A percentile compares a stretch with the other conserved stretches of the same genome.
Evolutionary conservation across 305 asterid genomes (phyloP).

Genomic region (Ajuga reptans): DNA sequence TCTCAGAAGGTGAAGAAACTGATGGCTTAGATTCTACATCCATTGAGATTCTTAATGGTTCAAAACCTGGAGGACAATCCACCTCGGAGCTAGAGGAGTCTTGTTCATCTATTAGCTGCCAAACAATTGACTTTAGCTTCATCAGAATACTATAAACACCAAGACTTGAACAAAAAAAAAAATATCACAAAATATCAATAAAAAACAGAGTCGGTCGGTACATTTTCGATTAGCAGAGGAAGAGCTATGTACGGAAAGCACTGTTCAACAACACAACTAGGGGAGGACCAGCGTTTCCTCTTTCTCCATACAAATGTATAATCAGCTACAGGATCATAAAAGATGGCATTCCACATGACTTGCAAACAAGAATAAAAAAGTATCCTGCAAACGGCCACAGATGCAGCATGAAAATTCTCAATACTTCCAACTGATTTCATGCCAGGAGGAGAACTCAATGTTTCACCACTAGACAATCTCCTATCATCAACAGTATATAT

Average conservation of each 20-base stretch:
- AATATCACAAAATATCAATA: slow-evolving; percentile 17
- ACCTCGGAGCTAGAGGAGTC: slow-evolving; percentile 41
- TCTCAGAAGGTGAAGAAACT: slow-evolving; percentile 30
- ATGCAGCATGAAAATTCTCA: slow-evolving; percentile 61
- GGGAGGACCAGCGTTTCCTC: slow-evolving; percentile 56
- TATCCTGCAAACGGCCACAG: slow-evolving; percentile 40
- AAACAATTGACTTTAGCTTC: slow-evolving; percentile 31
- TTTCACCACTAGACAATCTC: slow-evolving; percentile 28
- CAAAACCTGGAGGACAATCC: slow-evolving; percentile 86
- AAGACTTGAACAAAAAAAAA: slow-evolving; percentile 16
- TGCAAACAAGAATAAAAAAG: slow-evolving; percentile 61
- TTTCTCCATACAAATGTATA: slow-evolving; percentile 73
- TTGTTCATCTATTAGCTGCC: slow-evolving; percentile 40
- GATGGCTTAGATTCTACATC: slow-evolving; percentile 29
- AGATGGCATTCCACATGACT: slow-evolving; percentile 72
- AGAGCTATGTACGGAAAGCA: slow-evolving; percentile 22
- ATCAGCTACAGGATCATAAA: slow-evolving; percentile 59
- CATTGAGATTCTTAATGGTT: slow-evolving; percentile 28
- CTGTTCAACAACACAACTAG: slow-evolving; percentile 27
- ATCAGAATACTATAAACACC: slow-evolving; percentile 26
- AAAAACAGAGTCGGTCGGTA: slow-evolving; percentile 47
- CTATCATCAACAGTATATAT: slow-evolving; percentile 22
- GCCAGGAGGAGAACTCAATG: slow-evolving; percentile 32
- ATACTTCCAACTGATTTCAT: slow-evolving; percentile 64
- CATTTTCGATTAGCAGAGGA: slow-evolving; percentile 28